Evolutionary conservation across 768 basidiomycete genomes (phyloP).

Genomic region (Mycena rosella): DNA sequence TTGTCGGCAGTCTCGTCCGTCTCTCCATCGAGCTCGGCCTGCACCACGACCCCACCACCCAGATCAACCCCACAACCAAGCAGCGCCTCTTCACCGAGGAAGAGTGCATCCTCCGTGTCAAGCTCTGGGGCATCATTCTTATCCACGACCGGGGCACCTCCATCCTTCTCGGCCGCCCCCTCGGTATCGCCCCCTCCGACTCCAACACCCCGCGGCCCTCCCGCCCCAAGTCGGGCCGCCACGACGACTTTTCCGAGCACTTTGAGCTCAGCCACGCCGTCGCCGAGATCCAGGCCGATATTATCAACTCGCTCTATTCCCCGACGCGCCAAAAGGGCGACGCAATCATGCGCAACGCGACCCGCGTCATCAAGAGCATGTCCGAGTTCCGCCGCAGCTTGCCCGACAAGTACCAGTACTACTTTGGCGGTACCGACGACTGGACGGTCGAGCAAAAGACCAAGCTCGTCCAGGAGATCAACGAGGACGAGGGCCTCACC

Average conservation of each 20-base stretch:
- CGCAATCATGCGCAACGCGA: conserved; percentile 80
- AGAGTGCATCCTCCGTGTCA: conserved; percentile 83
- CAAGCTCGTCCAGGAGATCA: conserved; percentile 78
- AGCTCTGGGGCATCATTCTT: conserved; percentile 88
- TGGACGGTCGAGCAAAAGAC: conserved; percentile 77
- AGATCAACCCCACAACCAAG: conserved; percentile 58
- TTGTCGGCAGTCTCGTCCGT: conserved; percentile 87
- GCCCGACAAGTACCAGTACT: conserved; percentile 78
- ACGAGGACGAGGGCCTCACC: conserved; percentile 86
- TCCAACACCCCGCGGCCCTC: conserved; percentile 83
- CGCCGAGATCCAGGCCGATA: conserved; percentile 89
- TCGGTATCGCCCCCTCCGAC: conserved; percentile 86
- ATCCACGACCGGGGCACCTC: conserved; percentile 91
- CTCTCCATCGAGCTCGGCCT: conserved; percentile 87
- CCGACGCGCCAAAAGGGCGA: conserved; percentile 80
- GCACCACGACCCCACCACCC: conserved; percentile 85
- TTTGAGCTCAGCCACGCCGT: conserved; percentile 82
- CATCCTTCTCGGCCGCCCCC: conserved; percentile 86
- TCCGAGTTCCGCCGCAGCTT: conserved; percentile 75
- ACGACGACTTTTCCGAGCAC: conserved; percentile 78
- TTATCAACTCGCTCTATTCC: conserved; percentile 87
- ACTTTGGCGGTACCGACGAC: conserved; percentile 83
- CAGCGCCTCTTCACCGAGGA: conserved; percentile 73
- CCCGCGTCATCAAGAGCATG: conserved; percentile 84
- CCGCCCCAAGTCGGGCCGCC: conserved; percentile 55